Conservation (phyloP, 2,329 filamentous ascomycete genomes). For the Aspergillus quadricinctus region DNA sequence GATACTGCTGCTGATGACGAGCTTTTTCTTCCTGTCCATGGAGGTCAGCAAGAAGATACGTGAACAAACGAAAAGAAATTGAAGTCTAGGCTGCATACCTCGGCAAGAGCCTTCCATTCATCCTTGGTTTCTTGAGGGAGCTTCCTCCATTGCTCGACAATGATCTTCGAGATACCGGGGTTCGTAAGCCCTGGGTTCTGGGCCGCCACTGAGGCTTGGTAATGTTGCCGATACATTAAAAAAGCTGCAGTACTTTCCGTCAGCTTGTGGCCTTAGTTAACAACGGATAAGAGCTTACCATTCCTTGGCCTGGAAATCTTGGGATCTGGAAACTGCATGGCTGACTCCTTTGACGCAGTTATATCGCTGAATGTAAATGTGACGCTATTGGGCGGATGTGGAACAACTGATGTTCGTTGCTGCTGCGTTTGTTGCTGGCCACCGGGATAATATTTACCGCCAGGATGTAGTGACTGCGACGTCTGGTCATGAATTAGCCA, state of each 20-base stretch:
- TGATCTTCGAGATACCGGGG: slow-evolving; percentile 95
- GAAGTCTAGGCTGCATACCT: slow-evolving; percentile 49
- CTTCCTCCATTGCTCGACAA: slow-evolving; percentile 84
- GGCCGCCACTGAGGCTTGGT: slow-evolving; percentile 75
- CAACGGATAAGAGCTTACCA: slow-evolving; percentile 49
- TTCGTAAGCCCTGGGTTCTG: slow-evolving; percentile 87
- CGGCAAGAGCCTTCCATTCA: slow-evolving; percentile 83
- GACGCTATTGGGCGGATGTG: slow-evolving; percentile 1
- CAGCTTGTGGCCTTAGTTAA: slow-evolving; percentile 1
- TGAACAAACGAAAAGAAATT: background rate
- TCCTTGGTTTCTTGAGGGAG: slow-evolving; percentile 70
- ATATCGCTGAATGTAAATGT: slow-evolving; percentile 10
- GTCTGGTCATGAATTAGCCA: slow-evolving; percentile 36
- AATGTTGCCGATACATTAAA: slow-evolving; percentile 92
- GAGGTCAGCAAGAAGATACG: slow-evolving; percentile 1
- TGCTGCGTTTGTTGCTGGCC: slow-evolving; percentile 15
- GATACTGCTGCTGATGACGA: slow-evolving; percentile 83
- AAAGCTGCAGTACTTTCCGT: slow-evolving; percentile 77
- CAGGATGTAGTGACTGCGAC: slow-evolving; percentile 44
- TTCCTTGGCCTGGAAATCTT: slow-evolving; percentile 69
- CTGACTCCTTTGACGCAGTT: slow-evolving; percentile 36
- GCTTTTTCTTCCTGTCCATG: slow-evolving; percentile 71
- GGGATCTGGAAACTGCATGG: too few species aligned
- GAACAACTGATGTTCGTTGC: slow-evolving; percentile 3
- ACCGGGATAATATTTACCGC: slow-evolving; percentile 43